Base-by-base conservation (phyloP, 1,284 basidiomycete species). In the Ganoderma meredithae region DNA sequence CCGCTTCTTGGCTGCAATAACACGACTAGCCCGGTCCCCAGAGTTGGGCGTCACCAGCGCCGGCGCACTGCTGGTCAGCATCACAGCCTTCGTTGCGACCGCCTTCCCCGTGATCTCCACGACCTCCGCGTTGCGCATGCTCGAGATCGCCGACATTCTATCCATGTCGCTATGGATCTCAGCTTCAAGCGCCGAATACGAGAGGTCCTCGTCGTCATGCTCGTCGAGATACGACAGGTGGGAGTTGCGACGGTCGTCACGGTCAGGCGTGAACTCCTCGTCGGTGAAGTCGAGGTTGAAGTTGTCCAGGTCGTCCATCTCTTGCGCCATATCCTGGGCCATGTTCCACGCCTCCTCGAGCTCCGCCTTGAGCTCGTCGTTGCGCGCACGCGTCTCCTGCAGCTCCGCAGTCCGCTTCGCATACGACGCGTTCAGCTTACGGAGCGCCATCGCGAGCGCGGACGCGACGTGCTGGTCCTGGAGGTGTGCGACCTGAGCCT, bases 291-390 rank as follows among this genome's bases (percentile, higher is more conserved):
- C 72, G 69, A 80, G 64, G 62, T 78, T 74, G 68, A 78, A 79
- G 71, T 78, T 79, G 64, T 81, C 79, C 62, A 81, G 71, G 60
- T 87, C 85, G 74, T 93, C 90, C 73, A 93, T 83, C 76, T 93
- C 90, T 63, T 81, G 78, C 2, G 92, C 93, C 72, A 93, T 81
- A 52, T 85, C 86, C 73, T 93, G 89, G 1, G 92, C 93, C 69
- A 90, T 88, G 59, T 84, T 83, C 93, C 93, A 94, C 1, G 92
- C 93, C 67, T 94, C 93, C 62, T 92, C 88, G n/a, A 93, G 82
- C 73, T 93, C 90, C 10, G 84, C 90, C 73, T 90, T 85, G 15
- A 93, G 83, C 63, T 85, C 82, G 33, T 78, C 79, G 27, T 91
- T 83, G 55, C 83, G 81, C 9, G 82, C 76, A 62, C 83, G 83